Evolutionary conservation across 495 filamentous ascomycete species (phyloP).

Genomic region (Tetracladium marchalianum): DNA sequence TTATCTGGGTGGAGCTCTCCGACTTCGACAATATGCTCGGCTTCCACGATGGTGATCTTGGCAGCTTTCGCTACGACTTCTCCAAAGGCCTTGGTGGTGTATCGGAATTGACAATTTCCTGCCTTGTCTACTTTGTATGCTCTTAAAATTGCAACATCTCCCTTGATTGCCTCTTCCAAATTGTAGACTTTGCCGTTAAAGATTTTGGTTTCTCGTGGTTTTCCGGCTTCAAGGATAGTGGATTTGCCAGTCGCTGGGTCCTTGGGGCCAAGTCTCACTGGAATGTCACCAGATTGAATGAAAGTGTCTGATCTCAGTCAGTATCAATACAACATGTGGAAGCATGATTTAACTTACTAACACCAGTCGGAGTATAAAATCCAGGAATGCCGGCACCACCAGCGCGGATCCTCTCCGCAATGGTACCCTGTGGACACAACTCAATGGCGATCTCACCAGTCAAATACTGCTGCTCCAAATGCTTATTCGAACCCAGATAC

Average conservation of each 20-base stretch:
- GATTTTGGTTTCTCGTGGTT: conserved; percentile 45
- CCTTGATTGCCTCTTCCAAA: conserved; percentile 54
- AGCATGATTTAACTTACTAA: conserved; percentile 26
- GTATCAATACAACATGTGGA: neutral
- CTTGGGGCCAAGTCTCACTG: conserved; percentile 38
- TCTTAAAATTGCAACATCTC: conserved; percentile 53
- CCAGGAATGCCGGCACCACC: conserved; percentile 59
- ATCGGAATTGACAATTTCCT: conserved; percentile 55
- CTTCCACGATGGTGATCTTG: conserved; percentile 52
- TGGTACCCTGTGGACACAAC: conserved; percentile 54
- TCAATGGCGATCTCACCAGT: conserved; percentile 52
- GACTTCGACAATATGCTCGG: conserved; percentile 54
- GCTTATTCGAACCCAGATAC: conserved; percentile 53
- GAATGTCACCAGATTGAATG: conserved; percentile 52
- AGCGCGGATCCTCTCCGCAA: conserved; percentile 51
- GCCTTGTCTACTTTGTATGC: conserved; percentile 55
- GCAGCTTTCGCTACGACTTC: conserved; percentile 55
- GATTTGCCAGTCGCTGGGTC: conserved; percentile 24
- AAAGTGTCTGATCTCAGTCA: conserved; percentile 35
- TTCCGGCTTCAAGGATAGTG: conserved; percentile 39
- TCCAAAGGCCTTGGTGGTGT: conserved; percentile 52
- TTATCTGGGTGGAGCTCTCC: conserved; percentile 47
- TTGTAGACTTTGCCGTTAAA: conserved; percentile 49
- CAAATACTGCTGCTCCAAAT: conserved; percentile 53
- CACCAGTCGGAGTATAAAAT: conserved; percentile 56